These are phyloP conservation scores for Chaetomium sp. DNA, from an alignment of 2,329 filamentous ascomycete species.

Conservation along the genomic window DNA sequence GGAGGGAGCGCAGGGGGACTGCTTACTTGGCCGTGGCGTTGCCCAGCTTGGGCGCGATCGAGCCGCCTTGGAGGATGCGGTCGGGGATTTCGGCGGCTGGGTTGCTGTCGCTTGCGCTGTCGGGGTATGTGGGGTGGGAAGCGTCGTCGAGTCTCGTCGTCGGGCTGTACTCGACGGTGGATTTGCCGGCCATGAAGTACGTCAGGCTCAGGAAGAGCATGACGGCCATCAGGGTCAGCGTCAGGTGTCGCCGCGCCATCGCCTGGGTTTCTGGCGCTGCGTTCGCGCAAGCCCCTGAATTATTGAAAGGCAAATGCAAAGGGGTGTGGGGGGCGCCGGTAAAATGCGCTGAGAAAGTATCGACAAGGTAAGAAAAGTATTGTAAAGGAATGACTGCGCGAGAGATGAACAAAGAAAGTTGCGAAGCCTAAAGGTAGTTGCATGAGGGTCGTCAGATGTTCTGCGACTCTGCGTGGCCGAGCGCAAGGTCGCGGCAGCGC, in stretches of 20 bases:
- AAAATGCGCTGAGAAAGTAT: background rate
- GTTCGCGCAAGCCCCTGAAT: background rate
- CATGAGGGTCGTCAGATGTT: background rate
- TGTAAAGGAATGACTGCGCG: conserved; percentile 12
- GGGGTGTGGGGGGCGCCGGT: background rate
- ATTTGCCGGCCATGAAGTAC: conserved; percentile 50
- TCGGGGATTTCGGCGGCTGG: conserved; percentile 48
- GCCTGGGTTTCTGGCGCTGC: background rate
- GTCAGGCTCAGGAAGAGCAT: conserved; percentile 60
- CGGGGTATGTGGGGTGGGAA: conserved; percentile 22
- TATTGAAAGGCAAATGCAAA: background rate
- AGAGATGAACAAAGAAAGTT: conserved; percentile 13
- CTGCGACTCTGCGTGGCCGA: background rate
- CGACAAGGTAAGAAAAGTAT: background rate
- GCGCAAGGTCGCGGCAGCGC: background rate
- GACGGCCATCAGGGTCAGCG: conserved; percentile 57
- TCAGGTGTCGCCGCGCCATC: conserved; percentile 59
- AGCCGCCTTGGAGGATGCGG: conserved; percentile 63
- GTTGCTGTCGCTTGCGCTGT: conserved; percentile 30
- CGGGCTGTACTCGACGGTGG: conserved; percentile 10
- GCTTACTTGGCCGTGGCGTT: conserved; percentile 77
- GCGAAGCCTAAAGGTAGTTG: background rate
- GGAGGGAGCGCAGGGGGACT: conserved; percentile 22
- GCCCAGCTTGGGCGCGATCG: conserved; percentile 78
- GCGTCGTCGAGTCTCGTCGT: conserved; percentile 11